A percentile compares a stretch with the other conserved stretches of the same genome.
Evolutionary conservation across 257 asterid species (phyloP).

Genomic region (Plantago major): DNA sequence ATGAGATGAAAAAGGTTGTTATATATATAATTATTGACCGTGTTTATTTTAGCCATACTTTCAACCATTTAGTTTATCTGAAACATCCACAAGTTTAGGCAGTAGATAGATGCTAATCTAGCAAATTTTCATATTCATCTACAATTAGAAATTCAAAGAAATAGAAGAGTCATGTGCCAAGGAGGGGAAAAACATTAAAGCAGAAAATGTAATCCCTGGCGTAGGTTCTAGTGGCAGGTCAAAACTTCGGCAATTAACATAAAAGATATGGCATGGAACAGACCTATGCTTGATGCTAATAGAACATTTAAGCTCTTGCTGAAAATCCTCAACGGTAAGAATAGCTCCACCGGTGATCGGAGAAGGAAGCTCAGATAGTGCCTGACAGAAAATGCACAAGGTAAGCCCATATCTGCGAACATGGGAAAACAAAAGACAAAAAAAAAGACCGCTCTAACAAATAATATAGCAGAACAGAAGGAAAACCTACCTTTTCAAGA

Average conservation of each 20-base stretch:
- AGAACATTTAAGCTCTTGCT: constrained; percentile 83
- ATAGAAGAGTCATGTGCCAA: too few relatives aligned
- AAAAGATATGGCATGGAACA: constrained; percentile 21
- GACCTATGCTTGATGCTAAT: constrained; percentile 85
- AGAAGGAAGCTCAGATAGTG: constrained; percentile 78
- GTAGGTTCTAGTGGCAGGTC: background rate
- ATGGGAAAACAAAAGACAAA: background rate
- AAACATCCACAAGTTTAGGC: too few relatives aligned
- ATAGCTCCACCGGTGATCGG: constrained; percentile 80
- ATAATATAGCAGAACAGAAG: constrained; percentile 4
- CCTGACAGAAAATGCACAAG: constrained; percentile 39
- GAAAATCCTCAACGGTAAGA: constrained; percentile 93
- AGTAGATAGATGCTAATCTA: too few relatives aligned
- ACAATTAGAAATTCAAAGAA: too few relatives aligned
- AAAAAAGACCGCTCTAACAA: background rate
- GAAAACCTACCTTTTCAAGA: constrained; percentile 71
- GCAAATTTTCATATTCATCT: too few relatives aligned
- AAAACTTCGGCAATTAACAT: background rate
- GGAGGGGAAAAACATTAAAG: too few relatives aligned
- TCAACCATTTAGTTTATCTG: too few relatives aligned
- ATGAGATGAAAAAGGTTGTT: too few relatives aligned
- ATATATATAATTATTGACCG: too few relatives aligned
- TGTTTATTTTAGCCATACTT: too few relatives aligned
- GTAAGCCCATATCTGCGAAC: constrained; percentile 3
- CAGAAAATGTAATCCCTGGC: background rate